phyloP scores from a whole-genome alignment of 2,329 filamentous ascomycete genomes.

The Fusarium acutatum region DNA sequence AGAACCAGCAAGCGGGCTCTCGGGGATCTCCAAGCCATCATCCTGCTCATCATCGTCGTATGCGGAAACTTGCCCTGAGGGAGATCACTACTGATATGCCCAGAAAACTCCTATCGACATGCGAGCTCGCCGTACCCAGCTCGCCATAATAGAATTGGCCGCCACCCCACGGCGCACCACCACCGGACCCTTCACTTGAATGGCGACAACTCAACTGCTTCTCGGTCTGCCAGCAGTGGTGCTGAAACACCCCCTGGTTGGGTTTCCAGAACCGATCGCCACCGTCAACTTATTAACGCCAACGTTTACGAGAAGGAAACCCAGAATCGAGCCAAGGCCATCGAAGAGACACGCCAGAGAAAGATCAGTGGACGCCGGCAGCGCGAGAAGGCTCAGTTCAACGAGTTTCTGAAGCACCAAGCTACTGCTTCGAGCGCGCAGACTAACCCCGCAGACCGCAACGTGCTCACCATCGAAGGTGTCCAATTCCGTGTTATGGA shows the following conservation, averaged over 20 bases:
- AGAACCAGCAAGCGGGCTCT: slow-evolving; percentile 65
- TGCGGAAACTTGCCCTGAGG: slow-evolving; percentile 24
- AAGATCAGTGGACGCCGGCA: slow-evolving; percentile 63
- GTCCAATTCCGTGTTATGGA: slow-evolving; percentile 77
- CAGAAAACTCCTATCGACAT: slow-evolving; percentile 48
- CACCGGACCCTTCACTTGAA: slow-evolving; percentile 73
- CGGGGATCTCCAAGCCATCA: slow-evolving; percentile 42
- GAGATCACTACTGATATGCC: slow-evolving; percentile 7
- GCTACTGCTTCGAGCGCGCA: slow-evolving; percentile 21
- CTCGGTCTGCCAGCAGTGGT: slow-evolving; percentile 48
- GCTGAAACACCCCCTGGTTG: slow-evolving; percentile 56
- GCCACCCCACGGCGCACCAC: slow-evolving; percentile 50
- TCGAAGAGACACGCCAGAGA: slow-evolving; percentile 72
- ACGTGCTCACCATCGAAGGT: slow-evolving; percentile 75
- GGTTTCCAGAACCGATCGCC: slow-evolving; percentile 78
- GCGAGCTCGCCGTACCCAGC: slow-evolving; percentile 46
- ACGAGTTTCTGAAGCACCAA: slow-evolving; percentile 46
- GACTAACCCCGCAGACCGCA: slow-evolving; percentile 48
- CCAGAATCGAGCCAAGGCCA: slow-evolving; percentile 73
- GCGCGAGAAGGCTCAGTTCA: slow-evolving; percentile 67
- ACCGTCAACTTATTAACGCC: slow-evolving; percentile 84
- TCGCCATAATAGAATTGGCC: slow-evolving; percentile 49
- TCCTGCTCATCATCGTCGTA: slow-evolving; percentile 48
- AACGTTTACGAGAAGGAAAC: slow-evolving; percentile 79
- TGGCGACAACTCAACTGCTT: slow-evolving; percentile 46